Base-by-base conservation (phyloP, 1,284 basidiomycete genomes). In the Xerocomus nothofagi region DNA sequence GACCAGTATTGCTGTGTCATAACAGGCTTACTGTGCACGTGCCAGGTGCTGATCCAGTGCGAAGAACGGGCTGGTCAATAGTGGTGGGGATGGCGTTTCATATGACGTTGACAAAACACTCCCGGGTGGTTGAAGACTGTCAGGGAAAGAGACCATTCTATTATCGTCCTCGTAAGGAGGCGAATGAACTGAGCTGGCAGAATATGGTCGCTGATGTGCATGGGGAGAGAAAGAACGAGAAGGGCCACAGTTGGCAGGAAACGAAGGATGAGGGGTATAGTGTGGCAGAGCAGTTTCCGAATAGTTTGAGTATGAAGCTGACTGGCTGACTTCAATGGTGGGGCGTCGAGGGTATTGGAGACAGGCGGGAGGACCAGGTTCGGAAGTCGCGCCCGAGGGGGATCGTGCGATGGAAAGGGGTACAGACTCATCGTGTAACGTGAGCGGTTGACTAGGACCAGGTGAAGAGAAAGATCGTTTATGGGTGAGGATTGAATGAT, bases 21-120 rank as follows among this genome's bases (percentile, higher is more conserved):
- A 62, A 40, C n/a, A 44, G 31, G 39, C 33, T 48, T 21, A 39
- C 37, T 44, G 43, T 30, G 42, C 42, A 55, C 20, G 46, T 31
- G 26, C 40, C 47, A 39, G 57, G 41, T 41, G 42, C 49, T 38
- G 50, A 58, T 54, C 57, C 55, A 21, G 56, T 23, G 70, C 71
- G 54, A 69, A 69, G 54, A 67, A 73, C 3, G 73, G 67, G 9
- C 66, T 70, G 14, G 66, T 71, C 29, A 70, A 53, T 23, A 71
- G 56, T 26, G 70, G 70, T 7, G 68, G 71, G 11, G 71, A 69
- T 26, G 44, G 59, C 37, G 48, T 52, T 51, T 51, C 45, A 40
- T 56, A 57, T 32, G 56, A 39, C 10, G 47, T 44, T 7, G 54
- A 44, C 11, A 47, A 38, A 32, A 44, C 43, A 31, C 47, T 50